Percentiles rank a stretch among this genome's conserved stretches.
phyloP scores from a whole-genome alignment of 2,329 filamentous ascomycete species.

The Sporothrix humicola region DNA sequence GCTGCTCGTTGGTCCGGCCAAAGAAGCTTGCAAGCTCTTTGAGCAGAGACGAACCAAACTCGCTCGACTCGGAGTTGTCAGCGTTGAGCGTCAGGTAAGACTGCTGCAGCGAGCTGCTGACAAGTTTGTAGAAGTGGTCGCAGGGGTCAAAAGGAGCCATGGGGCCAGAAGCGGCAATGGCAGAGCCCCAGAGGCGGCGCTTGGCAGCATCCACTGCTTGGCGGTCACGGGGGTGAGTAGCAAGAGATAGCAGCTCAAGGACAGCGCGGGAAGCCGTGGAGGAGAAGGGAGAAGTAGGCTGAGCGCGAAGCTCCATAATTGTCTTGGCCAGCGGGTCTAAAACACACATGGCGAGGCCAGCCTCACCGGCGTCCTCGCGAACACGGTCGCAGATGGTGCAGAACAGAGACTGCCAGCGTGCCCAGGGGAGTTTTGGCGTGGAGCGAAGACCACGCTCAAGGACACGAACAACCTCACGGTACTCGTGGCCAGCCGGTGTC shows the following conservation, averaged over 20 bases:
- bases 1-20: constrained; percentile 53
- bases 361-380: constrained; percentile 68
- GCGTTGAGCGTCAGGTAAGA: constrained; percentile 55
- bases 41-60: constrained; percentile 55
- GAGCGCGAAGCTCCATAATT: constrained; percentile 49
- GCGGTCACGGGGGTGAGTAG: constrained; percentile 63
- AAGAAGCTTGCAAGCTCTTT: constrained; percentile 60
- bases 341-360: constrained; percentile 67
- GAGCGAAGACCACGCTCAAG: constrained; percentile 65
- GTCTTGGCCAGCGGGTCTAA: constrained; percentile 72
- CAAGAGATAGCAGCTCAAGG: constrained; percentile 53
- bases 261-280: constrained; percentile 46
- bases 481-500: constrained; percentile 67
- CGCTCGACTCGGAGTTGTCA: constrained; percentile 35
- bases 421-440: constrained; percentile 54
- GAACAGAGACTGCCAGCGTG: constrained; percentile 62
- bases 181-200: constrained; percentile 69
- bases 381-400: constrained; percentile 61
- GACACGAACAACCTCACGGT: constrained; percentile 71
- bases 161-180: constrained; percentile 47
- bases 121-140: constrained; percentile 67
- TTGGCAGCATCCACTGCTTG: constrained; percentile 69
- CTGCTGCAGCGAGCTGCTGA: constrained; percentile 57
- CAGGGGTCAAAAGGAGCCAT: constrained; percentile 64
- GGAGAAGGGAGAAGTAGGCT: constrained; percentile 37